Conservation (phyloP, 805 yeast genomes). For the Helenozyma rhizophorensis region DNA sequence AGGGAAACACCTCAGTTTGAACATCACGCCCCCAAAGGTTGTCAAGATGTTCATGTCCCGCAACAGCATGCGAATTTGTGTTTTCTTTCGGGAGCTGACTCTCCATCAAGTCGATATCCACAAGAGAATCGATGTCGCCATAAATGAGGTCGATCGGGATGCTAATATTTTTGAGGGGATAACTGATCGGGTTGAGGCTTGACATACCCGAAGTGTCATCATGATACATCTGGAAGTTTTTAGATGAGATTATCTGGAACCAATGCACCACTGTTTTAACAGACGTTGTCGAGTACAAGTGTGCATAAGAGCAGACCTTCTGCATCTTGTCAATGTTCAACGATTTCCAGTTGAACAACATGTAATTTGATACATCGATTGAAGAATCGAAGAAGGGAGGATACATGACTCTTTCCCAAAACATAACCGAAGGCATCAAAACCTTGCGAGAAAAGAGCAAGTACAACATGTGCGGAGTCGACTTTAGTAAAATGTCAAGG, state of each 20-base stretch:
- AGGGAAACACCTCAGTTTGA: constrained; percentile 27
- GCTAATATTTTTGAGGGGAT: constrained; percentile 35
- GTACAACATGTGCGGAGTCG: constrained; percentile 71
- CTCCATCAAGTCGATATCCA: constrained; percentile 77
- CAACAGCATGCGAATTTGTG: constrained; percentile 53
- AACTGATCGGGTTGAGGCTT: constrained; percentile 32
- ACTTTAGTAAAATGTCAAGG: constrained; percentile 67
- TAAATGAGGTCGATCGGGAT: constrained; percentile 76
- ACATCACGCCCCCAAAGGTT: constrained; percentile 82
- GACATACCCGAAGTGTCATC: constrained; percentile 34
- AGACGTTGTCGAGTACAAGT: constrained; percentile 84
- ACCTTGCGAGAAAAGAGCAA: constrained; percentile 70
- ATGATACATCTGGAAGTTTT: constrained; percentile 80
- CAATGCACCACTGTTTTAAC: constrained; percentile 72
- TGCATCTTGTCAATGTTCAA: constrained; percentile 66
- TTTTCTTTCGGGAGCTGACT: constrained; percentile 55
- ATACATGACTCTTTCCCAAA: constrained; percentile 76
- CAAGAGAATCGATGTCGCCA: constrained; percentile 77
- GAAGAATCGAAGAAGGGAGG: constrained; percentile 69
- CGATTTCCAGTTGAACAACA: constrained; percentile 79
- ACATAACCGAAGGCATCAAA: constrained; percentile 68
- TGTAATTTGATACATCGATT: constrained; percentile 65
- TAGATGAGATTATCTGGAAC: constrained; percentile 52
- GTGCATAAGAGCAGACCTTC: constrained; percentile 77
- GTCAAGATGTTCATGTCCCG: constrained; percentile 83